Percentiles rank a stretch among this genome's conserved stretches.
phyloP scores from a whole-genome alignment of 1,284 basidiomycete species.

The Trichosporon faecale region DNA sequence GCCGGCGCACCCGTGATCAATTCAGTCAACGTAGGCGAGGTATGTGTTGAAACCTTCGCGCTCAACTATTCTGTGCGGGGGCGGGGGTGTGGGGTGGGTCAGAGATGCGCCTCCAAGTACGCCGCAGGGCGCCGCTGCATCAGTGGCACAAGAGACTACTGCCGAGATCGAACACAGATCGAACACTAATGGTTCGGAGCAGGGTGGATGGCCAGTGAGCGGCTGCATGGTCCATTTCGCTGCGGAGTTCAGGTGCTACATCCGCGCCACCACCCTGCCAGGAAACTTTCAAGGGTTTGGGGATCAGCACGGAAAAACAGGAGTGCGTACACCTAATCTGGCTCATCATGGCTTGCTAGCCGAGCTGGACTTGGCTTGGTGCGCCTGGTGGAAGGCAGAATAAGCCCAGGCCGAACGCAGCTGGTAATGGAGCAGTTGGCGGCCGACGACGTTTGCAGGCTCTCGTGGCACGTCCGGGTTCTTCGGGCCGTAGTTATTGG shows the following conservation, averaged over 20 bases:
- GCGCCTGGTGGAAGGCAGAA: no score
- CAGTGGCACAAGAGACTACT: neutral
- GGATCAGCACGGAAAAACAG: constrained; percentile 8
- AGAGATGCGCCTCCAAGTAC: neutral
- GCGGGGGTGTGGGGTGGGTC: neutral
- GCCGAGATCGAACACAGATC: no score
- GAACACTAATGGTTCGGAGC: no score
- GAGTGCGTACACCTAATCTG: neutral
- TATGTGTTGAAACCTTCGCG: neutral
- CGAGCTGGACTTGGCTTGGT: no score
- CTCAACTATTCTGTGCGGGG: neutral
- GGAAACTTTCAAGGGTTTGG: neutral
- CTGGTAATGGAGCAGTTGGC: no score
- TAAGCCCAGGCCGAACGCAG: no score
- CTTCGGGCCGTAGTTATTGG: no score
- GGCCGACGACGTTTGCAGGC: no score
- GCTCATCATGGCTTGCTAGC: neutral
- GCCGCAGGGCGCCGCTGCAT: neutral
- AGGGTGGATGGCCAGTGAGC: no score
- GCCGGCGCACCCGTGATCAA: neutral
- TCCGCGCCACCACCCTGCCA: neutral
- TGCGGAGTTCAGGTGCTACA: neutral
- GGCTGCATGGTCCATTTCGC: no score
- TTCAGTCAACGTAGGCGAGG: constrained; percentile 6
- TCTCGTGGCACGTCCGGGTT: no score